phyloP scores from a whole-genome alignment of 2,329 filamentous ascomycete genomes.

The Pestalotiopsis sp. region DNA sequence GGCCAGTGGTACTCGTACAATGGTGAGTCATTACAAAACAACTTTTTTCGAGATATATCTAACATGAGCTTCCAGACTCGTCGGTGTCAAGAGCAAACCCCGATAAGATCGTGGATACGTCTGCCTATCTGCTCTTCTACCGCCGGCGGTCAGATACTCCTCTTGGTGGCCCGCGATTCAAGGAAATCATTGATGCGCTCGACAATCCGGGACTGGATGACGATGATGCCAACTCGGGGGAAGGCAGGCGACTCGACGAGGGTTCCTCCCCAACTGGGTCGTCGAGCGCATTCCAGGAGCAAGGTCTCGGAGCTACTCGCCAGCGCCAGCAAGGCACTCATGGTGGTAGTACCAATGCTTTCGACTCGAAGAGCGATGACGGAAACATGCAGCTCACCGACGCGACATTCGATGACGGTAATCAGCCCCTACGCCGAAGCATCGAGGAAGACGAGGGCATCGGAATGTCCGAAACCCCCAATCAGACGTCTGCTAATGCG shows the following conservation, averaged over 20 bases:
- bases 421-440: slow-evolving; percentile 39
- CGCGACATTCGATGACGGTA: slow-evolving; percentile 23
- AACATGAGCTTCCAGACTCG: slow-evolving; percentile 61
- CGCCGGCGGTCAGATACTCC: slow-evolving; percentile 77
- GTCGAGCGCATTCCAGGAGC: slow-evolving; percentile 75
- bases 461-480: slow-evolving; percentile 38
- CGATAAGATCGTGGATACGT: slow-evolving; percentile 67
- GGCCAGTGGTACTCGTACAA: slow-evolving; percentile 96
- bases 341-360: slow-evolving; percentile 48
- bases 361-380: slow-evolving; percentile 21
- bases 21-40: slow-evolving; percentile 57
- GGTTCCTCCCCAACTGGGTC: slow-evolving; percentile 85
- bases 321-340: slow-evolving; percentile 55
- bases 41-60: background rate
- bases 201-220: slow-evolving; percentile 51
- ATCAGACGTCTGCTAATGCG: slow-evolving; percentile 26
- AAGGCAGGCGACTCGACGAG: slow-evolving; percentile 83
- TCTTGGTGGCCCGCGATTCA: slow-evolving; percentile 78
- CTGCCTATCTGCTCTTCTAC: slow-evolving; percentile 95
- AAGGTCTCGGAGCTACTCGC: slow-evolving; percentile 76
- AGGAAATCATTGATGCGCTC: slow-evolving; percentile 69
- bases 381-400: slow-evolving; percentile 21
- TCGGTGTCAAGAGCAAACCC: slow-evolving; percentile 67
- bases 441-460: slow-evolving; percentile 53
- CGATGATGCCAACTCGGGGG: slow-evolving; percentile 63